phyloP scores from a whole-genome alignment of 768 basidiomycete genomes.

The Mrakia frigida region DNA sequence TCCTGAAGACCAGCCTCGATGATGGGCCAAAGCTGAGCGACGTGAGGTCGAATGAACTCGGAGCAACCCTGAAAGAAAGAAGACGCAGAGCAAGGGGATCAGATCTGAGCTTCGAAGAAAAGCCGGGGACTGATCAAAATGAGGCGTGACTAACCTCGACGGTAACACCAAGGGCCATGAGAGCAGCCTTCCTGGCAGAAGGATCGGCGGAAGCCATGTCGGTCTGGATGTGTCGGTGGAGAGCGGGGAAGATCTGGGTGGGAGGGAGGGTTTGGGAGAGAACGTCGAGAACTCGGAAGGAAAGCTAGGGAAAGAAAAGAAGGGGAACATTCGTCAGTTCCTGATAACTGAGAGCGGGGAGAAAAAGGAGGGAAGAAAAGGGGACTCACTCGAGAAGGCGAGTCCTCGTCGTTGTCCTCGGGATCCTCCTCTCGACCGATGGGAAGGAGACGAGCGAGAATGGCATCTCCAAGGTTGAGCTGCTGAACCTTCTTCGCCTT shows the following conservation, averaged over 20 bases:
- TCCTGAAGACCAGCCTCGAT: slow-evolving; percentile 85
- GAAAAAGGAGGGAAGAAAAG: not conserved
- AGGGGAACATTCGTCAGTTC: not conserved
- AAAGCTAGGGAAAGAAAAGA: slow-evolving; percentile 55
- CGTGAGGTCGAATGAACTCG: slow-evolving; percentile 92
- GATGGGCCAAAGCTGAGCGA: slow-evolving; percentile 87
- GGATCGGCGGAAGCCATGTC: slow-evolving; percentile 80
- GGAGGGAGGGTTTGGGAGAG: slow-evolving; percentile 90
- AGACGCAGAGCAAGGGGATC: not conserved
- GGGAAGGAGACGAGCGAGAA: slow-evolving; percentile 87
- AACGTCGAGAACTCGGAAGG: slow-evolving; percentile 88
- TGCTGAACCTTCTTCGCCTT: slow-evolving; percentile 94
- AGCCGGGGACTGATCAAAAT: not conserved
- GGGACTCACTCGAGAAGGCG: slow-evolving; percentile 73
- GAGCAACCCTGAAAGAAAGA: slow-evolving; percentile 64
- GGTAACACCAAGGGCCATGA: slow-evolving; percentile 89
- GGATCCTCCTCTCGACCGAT: slow-evolving; percentile 91
- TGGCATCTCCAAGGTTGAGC: slow-evolving; percentile 72
- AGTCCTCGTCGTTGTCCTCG: slow-evolving; percentile 58
- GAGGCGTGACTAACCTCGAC: slow-evolving; percentile 57
- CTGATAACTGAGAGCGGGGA: not conserved
- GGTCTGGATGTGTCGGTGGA: slow-evolving; percentile 71
- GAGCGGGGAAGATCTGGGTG: slow-evolving; percentile 88
- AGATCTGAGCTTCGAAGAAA: not conserved
- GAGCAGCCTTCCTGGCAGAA: slow-evolving; percentile 75